These are phyloP conservation scores for Cerioporus squamosus DNA, from an alignment of 1,284 basidiomycete species.

Conservation along the genomic window DNA sequence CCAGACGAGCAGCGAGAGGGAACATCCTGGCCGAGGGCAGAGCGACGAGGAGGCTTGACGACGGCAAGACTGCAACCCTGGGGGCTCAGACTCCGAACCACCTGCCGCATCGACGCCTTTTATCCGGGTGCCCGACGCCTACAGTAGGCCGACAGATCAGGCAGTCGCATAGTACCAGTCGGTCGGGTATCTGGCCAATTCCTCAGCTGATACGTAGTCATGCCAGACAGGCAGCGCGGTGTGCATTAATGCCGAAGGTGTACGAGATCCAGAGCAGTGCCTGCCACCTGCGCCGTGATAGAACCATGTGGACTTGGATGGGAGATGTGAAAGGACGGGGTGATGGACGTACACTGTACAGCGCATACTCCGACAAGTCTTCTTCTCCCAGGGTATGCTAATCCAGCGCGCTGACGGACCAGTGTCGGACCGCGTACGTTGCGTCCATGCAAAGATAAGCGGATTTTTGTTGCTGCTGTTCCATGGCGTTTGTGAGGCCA, in stretches of 20 bases:
- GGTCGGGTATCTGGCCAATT: no score
- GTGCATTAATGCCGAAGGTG: background rate
- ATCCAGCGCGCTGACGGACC: no score
- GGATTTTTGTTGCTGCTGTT: no score
- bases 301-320: background rate
- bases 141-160: no score
- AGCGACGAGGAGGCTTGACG: background rate
- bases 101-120: background rate
- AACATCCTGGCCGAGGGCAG: constrained; percentile 3
- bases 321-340: background rate
- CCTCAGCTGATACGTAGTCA: background rate
- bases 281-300: background rate
- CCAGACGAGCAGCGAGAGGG: constrained; percentile 7
- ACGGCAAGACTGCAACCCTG: background rate
- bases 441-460: no score
- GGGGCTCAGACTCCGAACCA: background rate
- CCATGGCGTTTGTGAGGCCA: no score
- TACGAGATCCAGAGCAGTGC: background rate
- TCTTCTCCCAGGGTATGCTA: no score
- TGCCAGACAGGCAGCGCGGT: background rate
- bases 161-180: no score
- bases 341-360: background rate
- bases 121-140: background rate
- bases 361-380: background rate
- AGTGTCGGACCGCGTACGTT: no score